Conservation (phyloP, 1,284 basidiomycete species). For the Pascua guehoae region DNA sequence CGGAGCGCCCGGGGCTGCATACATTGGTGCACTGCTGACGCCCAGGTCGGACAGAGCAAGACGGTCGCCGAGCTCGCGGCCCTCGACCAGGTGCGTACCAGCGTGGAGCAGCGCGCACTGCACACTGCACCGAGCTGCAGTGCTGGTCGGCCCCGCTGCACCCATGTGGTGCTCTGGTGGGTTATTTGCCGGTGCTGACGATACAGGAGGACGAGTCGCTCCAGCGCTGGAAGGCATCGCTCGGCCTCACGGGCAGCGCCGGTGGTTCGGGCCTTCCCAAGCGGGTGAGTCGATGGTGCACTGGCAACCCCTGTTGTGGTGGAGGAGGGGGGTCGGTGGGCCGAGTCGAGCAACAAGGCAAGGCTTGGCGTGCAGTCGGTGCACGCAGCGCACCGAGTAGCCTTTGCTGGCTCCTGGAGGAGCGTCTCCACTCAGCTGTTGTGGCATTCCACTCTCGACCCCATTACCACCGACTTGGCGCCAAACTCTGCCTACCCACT, state of each 20-base stretch:
- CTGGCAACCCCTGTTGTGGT: too few relatives aligned
- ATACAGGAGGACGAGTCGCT: conserved; percentile 55
- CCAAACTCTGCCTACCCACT: not conserved
- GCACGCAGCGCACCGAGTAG: not conserved
- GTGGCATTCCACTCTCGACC: too few relatives aligned
- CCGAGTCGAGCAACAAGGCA: too few relatives aligned
- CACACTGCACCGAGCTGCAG: not conserved
- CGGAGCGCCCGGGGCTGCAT: not conserved
- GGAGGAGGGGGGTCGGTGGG: too few relatives aligned
- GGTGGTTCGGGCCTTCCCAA: conserved; percentile 39
- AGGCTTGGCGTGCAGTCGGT: too few relatives aligned
- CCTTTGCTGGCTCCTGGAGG: not conserved
- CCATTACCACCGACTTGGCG: too few relatives aligned
- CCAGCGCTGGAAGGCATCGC: conserved; percentile 56
- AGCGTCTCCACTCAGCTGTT: not conserved
- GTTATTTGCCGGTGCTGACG: too few relatives aligned
- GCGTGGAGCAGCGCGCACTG: not conserved
- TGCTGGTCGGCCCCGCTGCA: not conserved
- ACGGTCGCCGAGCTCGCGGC: conserved; percentile 55
- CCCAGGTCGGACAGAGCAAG: conserved; percentile 49
- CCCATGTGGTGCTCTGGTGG: not conserved
- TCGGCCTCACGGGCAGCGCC: conserved; percentile 50
- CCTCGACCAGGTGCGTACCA: conserved; percentile 41
- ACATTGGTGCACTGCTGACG: not conserved
- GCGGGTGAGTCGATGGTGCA: conserved; percentile 12